Base-by-base conservation (phyloP, 2,329 filamentous ascomycete genomes). In the Byssochlamys sp. region DNA sequence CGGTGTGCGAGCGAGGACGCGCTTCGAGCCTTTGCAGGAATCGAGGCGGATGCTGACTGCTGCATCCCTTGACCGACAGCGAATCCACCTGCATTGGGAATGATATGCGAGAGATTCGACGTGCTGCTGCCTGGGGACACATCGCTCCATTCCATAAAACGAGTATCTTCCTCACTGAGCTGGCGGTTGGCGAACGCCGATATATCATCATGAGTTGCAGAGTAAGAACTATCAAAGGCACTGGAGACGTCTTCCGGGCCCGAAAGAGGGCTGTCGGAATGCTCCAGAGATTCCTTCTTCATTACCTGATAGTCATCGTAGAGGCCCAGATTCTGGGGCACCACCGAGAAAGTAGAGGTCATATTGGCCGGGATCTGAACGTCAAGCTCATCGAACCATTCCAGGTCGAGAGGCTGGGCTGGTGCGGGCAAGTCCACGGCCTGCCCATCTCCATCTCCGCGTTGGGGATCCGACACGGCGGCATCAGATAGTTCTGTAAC, bases 211-310 rank as follows among this genome's bases (percentile, higher is more conserved):
- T 64, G 69, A 4, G 68, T 67, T 5, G 65, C 62, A 4, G 71
- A 69, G 58, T 67, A 73, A 24, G 70, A 65, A 57, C 62, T 67
- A 29, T 73, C 71, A 49, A 71, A 69, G 25, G 68, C 58, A 12
- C 63, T 66, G n/a, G 71, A 60, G 19, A 70, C 11, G 54, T 73
- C 71, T 14, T 68, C 71, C 3, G 71, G 68, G n/a, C 70, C 67
- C 0, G 72, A 73, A 26, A 71, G 72, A 45, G 49, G 49, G 56
- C 63, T 72, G 53, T 72, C 70, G 0, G 72, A 73, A 58, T 68
- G 69, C 56, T 67, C 69, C 28, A 71, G 68, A 14, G 54, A 35
- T 25, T 33, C 62, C 5, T 56, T 62, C 10, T 55, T 60, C 25
- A 24, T 28, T 14, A 14, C 10, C 49, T 57, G 61, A 14, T 60